Conservation (phyloP, 352 stramenopile species). For the Pythium brassicae region DNA sequence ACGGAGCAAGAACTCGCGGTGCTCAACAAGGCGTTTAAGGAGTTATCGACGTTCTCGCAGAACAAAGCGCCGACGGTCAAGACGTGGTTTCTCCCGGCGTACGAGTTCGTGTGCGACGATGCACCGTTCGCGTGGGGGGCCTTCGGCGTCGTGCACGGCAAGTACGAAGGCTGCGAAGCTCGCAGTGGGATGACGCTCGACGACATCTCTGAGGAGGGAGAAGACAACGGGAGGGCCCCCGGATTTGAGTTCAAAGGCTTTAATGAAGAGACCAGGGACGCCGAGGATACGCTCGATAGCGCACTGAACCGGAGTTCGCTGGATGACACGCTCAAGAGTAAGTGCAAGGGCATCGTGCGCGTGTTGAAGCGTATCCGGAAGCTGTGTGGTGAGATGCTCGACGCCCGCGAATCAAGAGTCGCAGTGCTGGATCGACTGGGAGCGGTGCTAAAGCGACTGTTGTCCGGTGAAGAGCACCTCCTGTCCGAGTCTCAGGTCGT, state of each 20-base stretch:
- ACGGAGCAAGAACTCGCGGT: background rate
- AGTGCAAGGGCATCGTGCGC: background rate
- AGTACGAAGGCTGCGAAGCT: background rate
- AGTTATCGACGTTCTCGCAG: background rate
- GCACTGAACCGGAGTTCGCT: background rate
- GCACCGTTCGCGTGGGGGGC: background rate
- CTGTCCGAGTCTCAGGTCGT: background rate
- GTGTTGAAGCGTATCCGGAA: background rate
- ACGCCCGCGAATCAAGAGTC: background rate
- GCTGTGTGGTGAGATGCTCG: background rate
- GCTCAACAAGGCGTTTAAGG: constrained; percentile 1
- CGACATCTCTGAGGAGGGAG: too few relatives aligned
- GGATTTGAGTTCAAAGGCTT: background rate
- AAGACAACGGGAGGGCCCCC: too few relatives aligned
- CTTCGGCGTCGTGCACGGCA: constrained; percentile 1
- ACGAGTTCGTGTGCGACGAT: constrained; percentile 1
- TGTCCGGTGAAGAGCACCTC: background rate
- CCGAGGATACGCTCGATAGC: background rate
- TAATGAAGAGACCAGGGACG: background rate
- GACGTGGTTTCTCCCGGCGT: constrained; percentile 7
- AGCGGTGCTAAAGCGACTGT: background rate
- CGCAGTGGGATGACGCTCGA: too few relatives aligned
- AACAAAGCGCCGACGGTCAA: background rate
- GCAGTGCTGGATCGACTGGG: background rate
- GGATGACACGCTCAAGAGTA: background rate